These are phyloP conservation scores for Penicillium sp. DNA, from an alignment of 2,329 filamentous ascomycete species.

Conservation along the genomic window DNA sequence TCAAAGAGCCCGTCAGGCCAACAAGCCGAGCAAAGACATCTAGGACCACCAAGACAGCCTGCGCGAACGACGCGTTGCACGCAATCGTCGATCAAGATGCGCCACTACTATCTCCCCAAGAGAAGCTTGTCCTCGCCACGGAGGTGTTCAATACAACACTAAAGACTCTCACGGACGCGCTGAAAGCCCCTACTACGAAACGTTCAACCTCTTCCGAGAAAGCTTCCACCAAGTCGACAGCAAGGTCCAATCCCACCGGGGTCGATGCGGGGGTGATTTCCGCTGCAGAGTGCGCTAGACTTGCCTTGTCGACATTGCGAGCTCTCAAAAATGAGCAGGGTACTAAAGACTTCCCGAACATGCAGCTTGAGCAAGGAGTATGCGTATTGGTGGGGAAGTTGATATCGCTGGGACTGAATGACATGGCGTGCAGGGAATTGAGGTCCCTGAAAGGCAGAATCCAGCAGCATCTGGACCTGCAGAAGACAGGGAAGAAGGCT, in stretches of 20 bases:
- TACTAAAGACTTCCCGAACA: slow-evolving; percentile 27
- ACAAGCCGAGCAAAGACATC: slow-evolving; percentile 24
- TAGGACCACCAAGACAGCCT: slow-evolving; percentile 26
- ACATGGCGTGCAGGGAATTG: slow-evolving; percentile 44
- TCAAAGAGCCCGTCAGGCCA: slow-evolving; percentile 23
- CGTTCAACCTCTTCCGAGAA: slow-evolving; percentile 23
- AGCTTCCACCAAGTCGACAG: slow-evolving; percentile 22
- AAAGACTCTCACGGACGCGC: slow-evolving; percentile 43
- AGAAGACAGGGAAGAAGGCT: slow-evolving; percentile 17
- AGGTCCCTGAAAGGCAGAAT: slow-evolving; percentile 39
- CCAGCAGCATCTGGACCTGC: slow-evolving; percentile 30
- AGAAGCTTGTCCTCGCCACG: slow-evolving; percentile 45
- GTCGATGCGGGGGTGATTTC: slow-evolving; percentile 28
- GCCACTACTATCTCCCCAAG: slow-evolving; percentile 33
- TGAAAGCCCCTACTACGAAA: slow-evolving; percentile 25
- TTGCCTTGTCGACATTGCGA: slow-evolving; percentile 41
- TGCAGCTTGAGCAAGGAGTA: slow-evolving; percentile 45
- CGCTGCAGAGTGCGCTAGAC: slow-evolving; percentile 41
- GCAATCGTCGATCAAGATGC: slow-evolving; percentile 26
- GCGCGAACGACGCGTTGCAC: slow-evolving; percentile 27
- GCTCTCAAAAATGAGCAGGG: slow-evolving; percentile 33
- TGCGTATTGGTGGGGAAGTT: slow-evolving; percentile 45
- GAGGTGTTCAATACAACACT: slow-evolving; percentile 48
- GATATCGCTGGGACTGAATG: slow-evolving; percentile 41
- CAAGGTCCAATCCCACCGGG: slow-evolving; percentile 20